Evolutionary conservation across 495 filamentous ascomycete genomes (phyloP).

Genomic region (Rusavskia elegans): DNA sequence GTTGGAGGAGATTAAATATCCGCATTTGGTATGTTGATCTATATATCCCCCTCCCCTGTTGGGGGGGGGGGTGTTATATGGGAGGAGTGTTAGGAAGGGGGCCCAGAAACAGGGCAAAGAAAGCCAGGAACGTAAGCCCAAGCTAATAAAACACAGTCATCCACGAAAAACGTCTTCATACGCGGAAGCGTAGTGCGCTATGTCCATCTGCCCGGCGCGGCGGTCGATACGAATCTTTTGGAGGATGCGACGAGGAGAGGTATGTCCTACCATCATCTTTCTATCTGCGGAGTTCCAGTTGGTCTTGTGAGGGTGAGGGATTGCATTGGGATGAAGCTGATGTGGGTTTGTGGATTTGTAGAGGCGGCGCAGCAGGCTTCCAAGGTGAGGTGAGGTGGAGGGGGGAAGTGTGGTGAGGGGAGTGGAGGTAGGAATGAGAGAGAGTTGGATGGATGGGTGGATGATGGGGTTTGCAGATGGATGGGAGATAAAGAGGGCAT

Average conservation of each 20-base stretch:
- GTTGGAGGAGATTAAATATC: slow-evolving; percentile 79
- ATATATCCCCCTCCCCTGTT: too few relatives aligned
- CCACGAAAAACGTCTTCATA: slow-evolving; percentile 98
- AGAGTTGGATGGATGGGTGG: too few relatives aligned
- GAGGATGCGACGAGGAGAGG: slow-evolving; percentile 95
- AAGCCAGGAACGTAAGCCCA: too few relatives aligned
- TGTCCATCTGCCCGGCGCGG: slow-evolving; percentile 74
- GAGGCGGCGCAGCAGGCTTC: slow-evolving; percentile 37
- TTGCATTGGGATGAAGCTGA: not conserved
- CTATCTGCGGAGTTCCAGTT: not conserved
- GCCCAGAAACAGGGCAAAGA: too few relatives aligned
- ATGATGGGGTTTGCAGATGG: too few relatives aligned
- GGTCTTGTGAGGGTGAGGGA: not conserved
- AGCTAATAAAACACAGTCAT: slow-evolving; percentile 46
- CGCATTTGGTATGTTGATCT: slow-evolving; percentile 52
- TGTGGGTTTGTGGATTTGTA: slow-evolving; percentile 9
- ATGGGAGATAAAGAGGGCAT: too few relatives aligned
- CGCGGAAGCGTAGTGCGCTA: slow-evolving; percentile 92
- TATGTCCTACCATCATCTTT: slow-evolving; percentile 23
- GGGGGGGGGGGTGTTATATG: too few relatives aligned
- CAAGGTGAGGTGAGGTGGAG: slow-evolving; percentile 24
- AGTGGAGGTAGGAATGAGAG: too few relatives aligned
- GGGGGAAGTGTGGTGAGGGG: not conserved
- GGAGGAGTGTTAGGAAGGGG: too few relatives aligned
- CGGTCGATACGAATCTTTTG: slow-evolving; percentile 77